Evolutionary conservation across 257 asterid species (phyloP), one percentile per base, ranked within the genome.

Genomic region (Salvia miltiorrhiza): DNA sequence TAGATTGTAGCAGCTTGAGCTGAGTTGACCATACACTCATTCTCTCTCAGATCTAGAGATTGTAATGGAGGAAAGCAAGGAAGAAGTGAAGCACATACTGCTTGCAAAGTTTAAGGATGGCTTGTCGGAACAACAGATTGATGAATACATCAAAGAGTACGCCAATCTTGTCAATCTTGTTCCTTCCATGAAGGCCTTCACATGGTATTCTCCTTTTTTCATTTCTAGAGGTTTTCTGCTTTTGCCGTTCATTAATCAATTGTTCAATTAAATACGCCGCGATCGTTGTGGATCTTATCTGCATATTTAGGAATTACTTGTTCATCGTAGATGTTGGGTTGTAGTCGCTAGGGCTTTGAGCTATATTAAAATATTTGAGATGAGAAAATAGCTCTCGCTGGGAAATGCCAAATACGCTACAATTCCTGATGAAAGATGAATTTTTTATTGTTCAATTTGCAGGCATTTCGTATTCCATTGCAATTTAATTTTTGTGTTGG

Each of bases 81-180:
- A 85, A 67, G 95, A 73, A 74, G 96, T 84, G 84, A 91, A 89
- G 85, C 96, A 91, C 77, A 4, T 91, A 5, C 5, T 88, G 73
- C 78, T 91, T 23, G 97, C 82, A 14, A 91, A 87, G 75, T 91
- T 91, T 88, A 91, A 85, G 52, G 93, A 88, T 40, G 88, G 72
- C 49, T 67, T 86, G 0, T 56, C 90, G 4, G 81, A 83, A 9
- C 80, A 81, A 14, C 79, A 84, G 76, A 91, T 87, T 67, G 79
- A 85, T 6, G 76, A 84, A 32, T 81, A 63, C 59, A 87, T 80
- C 71, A 87, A 84, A 69, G 79, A 72, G 12, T 88, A 83, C 72
- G 97, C 96, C 41, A 87, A 88, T 23, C 93, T 88, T 48, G 95
- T 91, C 65, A 83, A 87, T 80, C 93, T 79, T 47, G 73, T 91